Evolutionary conservation across 495 filamentous ascomycete species (phyloP).

Genomic region (Cercophora samala): DNA sequence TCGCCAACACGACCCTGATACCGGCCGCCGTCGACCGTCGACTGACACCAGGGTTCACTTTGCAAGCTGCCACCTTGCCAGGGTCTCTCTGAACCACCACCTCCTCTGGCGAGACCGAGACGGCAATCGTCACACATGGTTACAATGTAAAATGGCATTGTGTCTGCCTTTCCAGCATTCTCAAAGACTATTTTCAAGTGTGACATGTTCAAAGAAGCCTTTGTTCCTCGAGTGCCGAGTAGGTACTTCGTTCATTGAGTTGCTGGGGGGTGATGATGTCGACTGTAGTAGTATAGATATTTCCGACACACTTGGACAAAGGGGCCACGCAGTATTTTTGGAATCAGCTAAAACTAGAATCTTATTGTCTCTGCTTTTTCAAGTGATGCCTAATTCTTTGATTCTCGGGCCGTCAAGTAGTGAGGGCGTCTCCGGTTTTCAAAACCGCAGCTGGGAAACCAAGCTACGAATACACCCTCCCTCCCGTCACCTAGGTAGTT

Average conservation of each 20-base stretch:
- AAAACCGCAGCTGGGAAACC: background rate
- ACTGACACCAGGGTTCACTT: conserved; percentile 2
- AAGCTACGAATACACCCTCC: too few species aligned
- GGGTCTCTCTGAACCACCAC: background rate
- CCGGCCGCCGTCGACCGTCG: too few species aligned
- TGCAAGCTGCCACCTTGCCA: conserved; percentile 1
- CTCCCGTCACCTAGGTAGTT: too few species aligned
- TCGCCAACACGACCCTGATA: background rate
- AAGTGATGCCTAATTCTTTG: background rate
- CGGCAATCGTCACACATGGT: conserved; percentile 2
- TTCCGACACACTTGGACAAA: background rate
- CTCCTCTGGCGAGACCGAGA: conserved; percentile 4
- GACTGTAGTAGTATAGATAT: too few species aligned
- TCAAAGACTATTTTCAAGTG: background rate
- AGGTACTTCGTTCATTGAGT: too few species aligned
- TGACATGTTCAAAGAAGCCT: background rate
- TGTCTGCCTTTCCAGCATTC: background rate
- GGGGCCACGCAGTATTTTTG: background rate
- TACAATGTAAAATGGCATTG: background rate
- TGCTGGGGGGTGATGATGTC: too few species aligned
- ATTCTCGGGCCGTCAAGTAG: background rate
- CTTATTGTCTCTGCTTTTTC: background rate
- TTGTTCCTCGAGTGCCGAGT: background rate
- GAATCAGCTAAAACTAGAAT: background rate
- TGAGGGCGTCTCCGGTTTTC: background rate